phyloP scores from a whole-genome alignment of 116 monocot species.

The Papilionanthe hybrid region DNA sequence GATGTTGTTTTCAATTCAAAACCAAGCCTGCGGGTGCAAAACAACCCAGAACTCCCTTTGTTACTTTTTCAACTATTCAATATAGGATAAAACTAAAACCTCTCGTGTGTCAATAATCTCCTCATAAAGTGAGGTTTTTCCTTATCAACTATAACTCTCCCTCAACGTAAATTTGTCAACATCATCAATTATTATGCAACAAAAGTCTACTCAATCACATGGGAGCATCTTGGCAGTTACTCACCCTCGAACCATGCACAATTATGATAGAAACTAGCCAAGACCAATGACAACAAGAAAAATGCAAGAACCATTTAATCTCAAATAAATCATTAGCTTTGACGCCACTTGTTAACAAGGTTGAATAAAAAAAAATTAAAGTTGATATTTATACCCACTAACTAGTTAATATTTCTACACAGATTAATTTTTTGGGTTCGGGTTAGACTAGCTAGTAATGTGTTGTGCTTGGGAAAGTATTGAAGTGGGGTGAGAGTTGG shows the following conservation, averaged over 20 bases:
- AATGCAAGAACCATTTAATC: neutral
- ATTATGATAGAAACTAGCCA: neutral
- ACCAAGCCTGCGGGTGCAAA: neutral
- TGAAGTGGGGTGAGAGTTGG: too few relatives aligned
- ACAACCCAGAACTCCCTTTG: too few relatives aligned
- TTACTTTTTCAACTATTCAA: neutral
- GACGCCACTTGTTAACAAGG: neutral
- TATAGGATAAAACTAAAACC: neutral
- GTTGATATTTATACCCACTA: neutral
- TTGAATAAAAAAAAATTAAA: neutral
- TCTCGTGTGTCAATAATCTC: neutral
- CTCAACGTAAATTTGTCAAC: neutral
- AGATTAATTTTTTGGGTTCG: neutral
- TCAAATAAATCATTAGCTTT: neutral
- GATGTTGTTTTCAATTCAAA: neutral
- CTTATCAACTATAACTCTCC: neutral
- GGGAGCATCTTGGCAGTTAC: neutral
- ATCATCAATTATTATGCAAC: neutral
- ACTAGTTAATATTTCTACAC: neutral
- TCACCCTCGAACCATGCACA: neutral
- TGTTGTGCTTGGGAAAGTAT: too few relatives aligned
- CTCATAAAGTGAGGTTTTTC: neutral
- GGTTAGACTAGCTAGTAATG: too few relatives aligned
- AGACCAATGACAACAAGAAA: neutral
- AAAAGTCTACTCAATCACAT: neutral